Evolutionary conservation across 768 basidiomycete species (phyloP).

Genomic region (Mycena albidolilacea): DNA sequence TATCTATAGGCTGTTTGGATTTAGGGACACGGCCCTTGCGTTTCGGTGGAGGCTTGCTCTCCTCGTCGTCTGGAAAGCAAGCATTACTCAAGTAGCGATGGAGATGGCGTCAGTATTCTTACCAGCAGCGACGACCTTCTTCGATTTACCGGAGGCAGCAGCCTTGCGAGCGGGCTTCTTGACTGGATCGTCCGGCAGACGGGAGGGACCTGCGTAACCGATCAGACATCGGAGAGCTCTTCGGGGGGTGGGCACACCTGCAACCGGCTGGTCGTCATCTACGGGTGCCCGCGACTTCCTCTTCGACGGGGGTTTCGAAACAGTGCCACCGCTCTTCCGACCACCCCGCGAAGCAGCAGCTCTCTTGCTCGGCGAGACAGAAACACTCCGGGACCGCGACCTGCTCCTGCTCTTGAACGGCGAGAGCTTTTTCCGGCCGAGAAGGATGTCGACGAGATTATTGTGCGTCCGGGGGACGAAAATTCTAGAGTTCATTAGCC

Average conservation of each 20-base stretch:
- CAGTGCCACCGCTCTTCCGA: constrained; percentile 33
- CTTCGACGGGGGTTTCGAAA: constrained; percentile 1
- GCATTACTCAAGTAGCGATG: neutral
- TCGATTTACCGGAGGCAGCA: constrained; percentile 24
- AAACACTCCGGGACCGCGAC: constrained; percentile 34
- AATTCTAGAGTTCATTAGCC: constrained; percentile 45
- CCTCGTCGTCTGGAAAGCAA: constrained; percentile 12
- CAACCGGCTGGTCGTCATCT: constrained; percentile 26
- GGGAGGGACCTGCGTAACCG: constrained; percentile 25
- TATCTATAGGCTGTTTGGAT: constrained; percentile 29
- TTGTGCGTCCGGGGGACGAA: constrained; percentile 61
- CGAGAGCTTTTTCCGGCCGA: constrained; percentile 40
- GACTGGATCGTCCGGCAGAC: constrained; percentile 2
- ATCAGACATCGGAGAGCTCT: neutral
- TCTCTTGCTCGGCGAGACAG: constrained; percentile 34
- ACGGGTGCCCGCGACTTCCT: constrained; percentile 4
- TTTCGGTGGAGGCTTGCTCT: constrained; percentile 17
- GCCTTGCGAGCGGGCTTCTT: constrained; percentile 14
- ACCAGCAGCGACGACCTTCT: constrained; percentile 30
- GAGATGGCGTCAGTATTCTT: neutral
- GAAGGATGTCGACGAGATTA: constrained; percentile 57
- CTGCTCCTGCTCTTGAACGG: constrained; percentile 20
- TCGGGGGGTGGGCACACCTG: constrained; percentile 12
- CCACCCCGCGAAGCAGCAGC: neutral
- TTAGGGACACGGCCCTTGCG: constrained; percentile 31